phyloP scores from a whole-genome alignment of 2,329 filamentous ascomycete species.

The Arthrobotrys sinensis region DNA sequence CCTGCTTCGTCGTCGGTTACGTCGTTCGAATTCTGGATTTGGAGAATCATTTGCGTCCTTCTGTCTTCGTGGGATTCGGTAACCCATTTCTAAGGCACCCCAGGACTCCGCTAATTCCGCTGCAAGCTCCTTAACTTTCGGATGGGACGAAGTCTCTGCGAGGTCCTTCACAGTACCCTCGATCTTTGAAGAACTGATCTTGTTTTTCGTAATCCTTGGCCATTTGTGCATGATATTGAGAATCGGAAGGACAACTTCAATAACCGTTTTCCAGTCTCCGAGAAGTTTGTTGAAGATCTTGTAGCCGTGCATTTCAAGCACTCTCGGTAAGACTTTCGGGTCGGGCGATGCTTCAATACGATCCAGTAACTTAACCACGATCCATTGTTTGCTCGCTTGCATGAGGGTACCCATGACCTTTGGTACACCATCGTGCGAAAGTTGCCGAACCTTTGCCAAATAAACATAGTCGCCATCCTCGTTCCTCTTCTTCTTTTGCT shows the following conservation, averaged over 20 bases:
- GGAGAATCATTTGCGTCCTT: slow-evolving; percentile 54
- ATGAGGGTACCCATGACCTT: slow-evolving; percentile 97
- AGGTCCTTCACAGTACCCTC: slow-evolving; percentile 83
- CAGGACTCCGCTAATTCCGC: slow-evolving; percentile 83
- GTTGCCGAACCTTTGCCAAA: slow-evolving; percentile 82
- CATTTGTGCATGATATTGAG: slow-evolving; percentile 90
- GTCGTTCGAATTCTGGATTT: slow-evolving; percentile 51
- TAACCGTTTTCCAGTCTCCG: slow-evolving; percentile 87
- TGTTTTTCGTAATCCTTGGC: slow-evolving; percentile 93
- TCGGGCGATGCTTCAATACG: slow-evolving; percentile 91
- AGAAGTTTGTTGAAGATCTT: slow-evolving; percentile 91
- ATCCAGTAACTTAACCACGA: slow-evolving; percentile 91
- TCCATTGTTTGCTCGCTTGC: slow-evolving; percentile 99
- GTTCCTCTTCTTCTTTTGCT: slow-evolving; percentile 89
- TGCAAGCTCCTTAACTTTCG: slow-evolving; percentile 81
- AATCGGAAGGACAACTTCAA: slow-evolving; percentile 89
- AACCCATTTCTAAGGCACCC: slow-evolving; percentile 90
- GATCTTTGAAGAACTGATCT: slow-evolving; percentile 96
- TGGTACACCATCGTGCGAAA: slow-evolving; percentile 85
- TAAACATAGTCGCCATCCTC: slow-evolving; percentile 93
- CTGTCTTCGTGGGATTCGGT: slow-evolving; percentile 82
- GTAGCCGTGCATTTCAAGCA: slow-evolving; percentile 97
- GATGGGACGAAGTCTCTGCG: slow-evolving; percentile 76
- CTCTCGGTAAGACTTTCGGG: slow-evolving; percentile 86
- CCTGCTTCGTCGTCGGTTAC: slow-evolving; percentile 49